Evolutionary conservation across 106 monocot genomes (phyloP), one percentile per base, ranked within the genome.

Genomic region (Dioscorea dumetorum): DNA sequence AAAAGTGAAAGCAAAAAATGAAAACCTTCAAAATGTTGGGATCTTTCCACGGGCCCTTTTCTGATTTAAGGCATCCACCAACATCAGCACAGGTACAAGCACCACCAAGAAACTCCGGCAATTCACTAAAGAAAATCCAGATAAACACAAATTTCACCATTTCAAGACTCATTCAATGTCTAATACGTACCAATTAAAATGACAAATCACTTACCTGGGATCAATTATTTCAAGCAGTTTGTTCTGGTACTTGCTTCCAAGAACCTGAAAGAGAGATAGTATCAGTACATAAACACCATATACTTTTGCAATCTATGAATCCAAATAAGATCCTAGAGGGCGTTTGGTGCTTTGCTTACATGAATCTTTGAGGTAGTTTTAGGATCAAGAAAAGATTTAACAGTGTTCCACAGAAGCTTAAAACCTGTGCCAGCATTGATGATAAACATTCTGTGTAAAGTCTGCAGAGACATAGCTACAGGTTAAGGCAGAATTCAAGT

Each of bases 71-170:
- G 58, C 82, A 82, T 67, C 82, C 82, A 20, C 82, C 82, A 14
- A 74, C 62, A 65, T 78, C 74, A 49, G 74, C 72, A 75, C 60
- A 79, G 71, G 75, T 83, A 72, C 72, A 83, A 63, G 64, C 53
- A 69, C 83, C 70, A 57, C 81, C 79, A 67, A 90, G 78, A 81
- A 90, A 90, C 62, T 86, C 83, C 66, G 90, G 90, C 83, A 90
- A 76, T 68, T 90, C 78, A 61, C 90, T 90, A 32, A 16, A 58
- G 61, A 49, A 63, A 24, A 52, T 67, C 11, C 20, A 49, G 18
- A 22, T 49, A 49, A 35, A 66, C 13, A 65, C 57, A 22, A 65
- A 56, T 22, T 20, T 57, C 31, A 22, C 28, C 57, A 56, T 28
- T 41, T 41, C 41, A 41, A 8, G 41, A 6, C 6, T 41, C 41